Conservation (phyloP, 108 stramenopile species). For the Nitzschia sp. region DNA sequence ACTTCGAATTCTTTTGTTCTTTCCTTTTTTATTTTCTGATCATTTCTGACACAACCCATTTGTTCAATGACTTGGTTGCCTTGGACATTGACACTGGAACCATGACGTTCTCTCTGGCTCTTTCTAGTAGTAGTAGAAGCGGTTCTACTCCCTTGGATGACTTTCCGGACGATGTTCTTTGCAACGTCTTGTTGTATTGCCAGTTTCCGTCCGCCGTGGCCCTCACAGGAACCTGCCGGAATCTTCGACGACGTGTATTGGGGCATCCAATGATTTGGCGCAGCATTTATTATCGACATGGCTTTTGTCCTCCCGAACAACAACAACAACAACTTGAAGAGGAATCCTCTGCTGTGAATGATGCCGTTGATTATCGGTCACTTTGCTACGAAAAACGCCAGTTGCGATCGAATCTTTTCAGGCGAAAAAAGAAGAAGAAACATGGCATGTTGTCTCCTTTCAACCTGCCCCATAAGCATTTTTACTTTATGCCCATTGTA, state of each 20-base stretch:
- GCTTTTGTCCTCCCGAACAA: constrained; percentile 38
- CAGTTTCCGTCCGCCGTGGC: constrained; percentile 42
- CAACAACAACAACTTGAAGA: neutral
- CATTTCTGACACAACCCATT: no score
- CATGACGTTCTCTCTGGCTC: no score
- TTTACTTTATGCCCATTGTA: constrained; percentile 57
- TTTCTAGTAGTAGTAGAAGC: no score
- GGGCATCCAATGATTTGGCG: constrained; percentile 35
- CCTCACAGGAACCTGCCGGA: constrained; percentile 10
- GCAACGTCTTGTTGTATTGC: constrained; percentile 38
- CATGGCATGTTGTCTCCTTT: constrained; percentile 14
- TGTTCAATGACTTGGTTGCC: no score
- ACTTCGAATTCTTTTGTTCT: no score
- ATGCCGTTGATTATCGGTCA: constrained; percentile 21
- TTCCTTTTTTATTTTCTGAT: no score
- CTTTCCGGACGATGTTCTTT: constrained; percentile 49
- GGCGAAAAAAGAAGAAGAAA: neutral
- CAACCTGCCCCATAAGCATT: constrained; percentile 44
- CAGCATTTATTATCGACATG: constrained; percentile 35
- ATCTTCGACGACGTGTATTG: constrained; percentile 5
- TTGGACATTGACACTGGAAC: no score
- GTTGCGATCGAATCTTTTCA: constrained; percentile 38
- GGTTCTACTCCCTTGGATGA: constrained; percentile 15
- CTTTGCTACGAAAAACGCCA: constrained; percentile 29
- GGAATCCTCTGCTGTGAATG: neutral